phyloP scores from a whole-genome alignment of 1,139 yeast genomes.

The Geotrichum europaeum region DNA sequence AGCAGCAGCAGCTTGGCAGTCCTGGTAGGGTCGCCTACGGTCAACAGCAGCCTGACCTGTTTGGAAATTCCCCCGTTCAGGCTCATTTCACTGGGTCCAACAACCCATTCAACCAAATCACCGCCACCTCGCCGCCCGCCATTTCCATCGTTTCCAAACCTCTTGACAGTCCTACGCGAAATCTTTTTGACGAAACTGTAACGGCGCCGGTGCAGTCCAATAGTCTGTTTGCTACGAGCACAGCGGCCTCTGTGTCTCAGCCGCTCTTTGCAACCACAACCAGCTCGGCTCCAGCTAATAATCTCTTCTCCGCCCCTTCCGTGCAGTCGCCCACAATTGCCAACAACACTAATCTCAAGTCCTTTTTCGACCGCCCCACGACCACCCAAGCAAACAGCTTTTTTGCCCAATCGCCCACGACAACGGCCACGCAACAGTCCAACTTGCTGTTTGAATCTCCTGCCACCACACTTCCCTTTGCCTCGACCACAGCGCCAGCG shows the following conservation, averaged over 20 bases:
- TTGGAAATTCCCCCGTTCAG: background rate
- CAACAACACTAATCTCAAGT: background rate
- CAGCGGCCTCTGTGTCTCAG: background rate
- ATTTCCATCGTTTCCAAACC: background rate
- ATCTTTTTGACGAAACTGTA: background rate
- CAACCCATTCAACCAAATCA: background rate
- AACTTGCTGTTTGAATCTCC: background rate
- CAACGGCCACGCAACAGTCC: background rate
- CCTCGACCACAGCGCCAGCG: background rate
- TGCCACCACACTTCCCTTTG: background rate
- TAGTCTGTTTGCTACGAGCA: background rate
- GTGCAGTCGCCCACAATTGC: background rate
- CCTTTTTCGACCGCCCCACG: background rate
- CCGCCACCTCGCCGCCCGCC: background rate
- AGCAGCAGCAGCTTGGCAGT: constrained; percentile 31
- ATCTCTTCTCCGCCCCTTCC: background rate
- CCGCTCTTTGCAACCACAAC: background rate
- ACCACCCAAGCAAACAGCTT: background rate
- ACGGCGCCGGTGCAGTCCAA: background rate
- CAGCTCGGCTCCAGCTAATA: background rate
- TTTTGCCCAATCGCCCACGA: background rate
- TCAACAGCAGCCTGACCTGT: constrained; percentile 31
- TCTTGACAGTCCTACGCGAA: background rate
- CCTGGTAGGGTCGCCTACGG: constrained; percentile 21
- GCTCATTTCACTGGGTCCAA: background rate